phyloP scores from a whole-genome alignment of 805 yeast genomes.

The Dipodascus albidus region DNA sequence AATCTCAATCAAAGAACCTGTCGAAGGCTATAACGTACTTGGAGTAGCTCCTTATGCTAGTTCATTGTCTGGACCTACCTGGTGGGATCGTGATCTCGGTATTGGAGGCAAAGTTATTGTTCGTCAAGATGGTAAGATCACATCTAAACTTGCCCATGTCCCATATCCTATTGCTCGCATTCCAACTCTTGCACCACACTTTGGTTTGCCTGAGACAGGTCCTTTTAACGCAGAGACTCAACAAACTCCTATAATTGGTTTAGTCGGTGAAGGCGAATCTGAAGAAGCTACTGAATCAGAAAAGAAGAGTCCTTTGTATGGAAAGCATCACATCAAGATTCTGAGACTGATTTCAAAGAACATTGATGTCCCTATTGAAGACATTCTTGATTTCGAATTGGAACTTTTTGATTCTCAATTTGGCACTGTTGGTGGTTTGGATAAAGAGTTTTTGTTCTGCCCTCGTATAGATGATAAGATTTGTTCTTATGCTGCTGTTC shows the following conservation, averaged over 20 bases:
- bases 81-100: slow-evolving; percentile 82
- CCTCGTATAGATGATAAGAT: slow-evolving; percentile 79
- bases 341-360: slow-evolving; percentile 55
- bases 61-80: slow-evolving; percentile 39
- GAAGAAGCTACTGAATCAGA: slow-evolving; percentile 47
- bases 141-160: slow-evolving; percentile 20
- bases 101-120: slow-evolving; percentile 64
- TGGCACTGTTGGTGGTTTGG: slow-evolving; percentile 65
- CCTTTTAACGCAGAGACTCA: slow-evolving; percentile 66
- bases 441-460: slow-evolving; percentile 59
- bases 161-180: slow-evolving; percentile 48
- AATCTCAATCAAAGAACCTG: slow-evolving; percentile 41
- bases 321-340: slow-evolving; percentile 52
- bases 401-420: slow-evolving; percentile 72
- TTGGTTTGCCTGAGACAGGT: slow-evolving; percentile 52
- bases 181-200: slow-evolving; percentile 75
- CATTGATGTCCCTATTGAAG: slow-evolving; percentile 44
- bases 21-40: slow-evolving; percentile 59
- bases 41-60: slow-evolving; percentile 81
- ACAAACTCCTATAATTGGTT: slow-evolving; percentile 66
- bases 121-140: slow-evolving; percentile 23
- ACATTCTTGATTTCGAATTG: slow-evolving; percentile 57
- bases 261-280: slow-evolving; percentile 26
- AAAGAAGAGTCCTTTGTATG: slow-evolving; percentile 47
- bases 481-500: slow-evolving; percentile 63